Base-by-base conservation (phyloP, 1,139 yeast genomes). In the Pichia sp. region DNA sequence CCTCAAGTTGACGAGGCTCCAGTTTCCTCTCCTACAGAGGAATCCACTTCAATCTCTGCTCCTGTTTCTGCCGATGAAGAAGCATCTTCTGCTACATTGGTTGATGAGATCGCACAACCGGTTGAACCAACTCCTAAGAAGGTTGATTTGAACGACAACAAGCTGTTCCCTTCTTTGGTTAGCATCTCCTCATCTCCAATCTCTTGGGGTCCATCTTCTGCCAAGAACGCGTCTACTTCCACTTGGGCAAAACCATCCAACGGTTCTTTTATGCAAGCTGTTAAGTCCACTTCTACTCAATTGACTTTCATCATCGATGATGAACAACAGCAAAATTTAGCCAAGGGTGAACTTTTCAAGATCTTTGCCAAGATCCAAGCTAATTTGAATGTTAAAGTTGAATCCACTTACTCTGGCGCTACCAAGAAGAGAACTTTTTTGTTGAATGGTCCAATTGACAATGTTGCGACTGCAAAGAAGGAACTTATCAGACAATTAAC, bases 401-500 rank as follows among this genome's bases (percentile, higher is more conserved):
- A 88, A 57, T 83, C 94, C 42, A 85, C 96, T 37, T 69, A 87
- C 39, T 82, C 94, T 37, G 72, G 73, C 48, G 74, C 74, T 47
- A 78, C 83, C 39, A 85, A 82, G 53, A 78, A 76, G 55, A 79
- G 96, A 62, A 85, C 94, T 22, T 86, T 88, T 53, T 72, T 91
- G 58, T 74, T 91, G 49, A 74, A 81, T 49, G 98, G 97, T 52
- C 69, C 72, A 46, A 74, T 80, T 18, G 75, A 67, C 19, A 74
- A 75, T 41, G 93, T 87, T 39, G 71, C 67, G 44, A 63, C 62
- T 32, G 96, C 95, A 42, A 80, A 78, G 60, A 71, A 87, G 45
- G 83, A 83, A 48, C 72, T 93, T 39, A 72, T 83, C 44, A 78
- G 77, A 54, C 82, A 77, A 49, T 70, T 91, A 56, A 79, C 94